Evolutionary conservation across 2,329 filamentous ascomycete species (phyloP), one percentile per base, ranked within the genome.

Genomic region (Penicillium frequentans): DNA sequence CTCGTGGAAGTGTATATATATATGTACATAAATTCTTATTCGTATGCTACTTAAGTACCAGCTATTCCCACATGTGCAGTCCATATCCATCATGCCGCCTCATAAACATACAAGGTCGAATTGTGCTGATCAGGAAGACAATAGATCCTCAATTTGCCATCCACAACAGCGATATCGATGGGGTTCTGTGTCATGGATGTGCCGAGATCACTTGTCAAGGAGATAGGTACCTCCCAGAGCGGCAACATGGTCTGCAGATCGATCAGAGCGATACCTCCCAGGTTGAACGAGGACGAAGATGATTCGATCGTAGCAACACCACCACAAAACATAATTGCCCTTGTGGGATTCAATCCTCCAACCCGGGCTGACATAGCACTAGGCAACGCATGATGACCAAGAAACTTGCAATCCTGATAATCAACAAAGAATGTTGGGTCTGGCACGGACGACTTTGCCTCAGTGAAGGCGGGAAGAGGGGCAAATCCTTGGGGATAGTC

Each of bases 321-420:
- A 0, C 77, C 77, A 59, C 79, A 82, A 14, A 82, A 70, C 78
- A 81, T 81, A 10, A 82, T 66, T 14, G 74, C 70, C 37, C 72
- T 70, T 29, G 43, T 49, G 33, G 11, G 16, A 11, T 42, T 44
- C 35, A 16, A 21, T 1, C 16, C 27, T 23, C 31, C 49, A 24
- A 29, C 31, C 11, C 45, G 26, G 23, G 39, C 49, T 16, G 42
- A 23, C 14, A 57, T 44, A n/a, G 58, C 64, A n/a, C 61, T 61
- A 48, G 78, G 77, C 6, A 68, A 58, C 10, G 63, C 57, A 14
- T 74, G 72, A 60, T 73, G 74, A 4, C 79, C 80, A 0, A 82
- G 68, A 65, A 76, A 81, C 62, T 82, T 82, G 69, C 79, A 82
- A 70, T 82, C 80, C 65, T 82, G 79, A 62, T 82, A 82, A 57